phyloP scores from a whole-genome alignment of 2,329 filamentous ascomycete species.

The Elsinoe necatrix region DNA sequence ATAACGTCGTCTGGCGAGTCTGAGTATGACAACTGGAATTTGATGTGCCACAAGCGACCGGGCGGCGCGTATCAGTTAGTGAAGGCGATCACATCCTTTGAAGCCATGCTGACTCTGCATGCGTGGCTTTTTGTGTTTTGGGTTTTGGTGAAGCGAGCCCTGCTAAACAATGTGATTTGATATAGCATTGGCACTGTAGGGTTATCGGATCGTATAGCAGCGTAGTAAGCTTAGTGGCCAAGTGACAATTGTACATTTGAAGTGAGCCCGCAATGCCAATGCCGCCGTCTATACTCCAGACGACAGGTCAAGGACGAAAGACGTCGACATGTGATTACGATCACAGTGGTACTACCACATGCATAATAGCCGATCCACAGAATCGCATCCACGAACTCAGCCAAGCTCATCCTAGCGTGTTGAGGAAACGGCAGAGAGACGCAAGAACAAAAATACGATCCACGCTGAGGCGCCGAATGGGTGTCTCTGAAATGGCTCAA shows the following conservation, averaged over 20 bases:
- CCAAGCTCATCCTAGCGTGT: slow-evolving; percentile 10
- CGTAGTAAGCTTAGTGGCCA: background rate
- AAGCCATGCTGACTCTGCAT: slow-evolving; percentile 3
- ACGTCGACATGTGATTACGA: background rate
- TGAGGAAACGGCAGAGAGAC: slow-evolving; percentile 13
- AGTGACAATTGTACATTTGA: background rate
- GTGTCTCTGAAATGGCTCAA: slow-evolving; percentile 5
- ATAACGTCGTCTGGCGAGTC: background rate
- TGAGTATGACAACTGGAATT: slow-evolving; percentile 8
- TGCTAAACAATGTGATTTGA: background rate
- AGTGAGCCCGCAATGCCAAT: background rate
- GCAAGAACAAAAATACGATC: slow-evolving; percentile 11
- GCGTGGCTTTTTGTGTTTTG: too few relatives aligned
- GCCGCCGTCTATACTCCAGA: background rate
- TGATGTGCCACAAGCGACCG: background rate
- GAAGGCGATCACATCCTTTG: slow-evolving; percentile 9
- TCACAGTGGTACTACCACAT: background rate
- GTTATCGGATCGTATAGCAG: background rate
- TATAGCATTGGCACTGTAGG: slow-evolving; percentile 5
- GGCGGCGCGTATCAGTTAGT: slow-evolving; percentile 1
- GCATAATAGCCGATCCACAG: background rate
- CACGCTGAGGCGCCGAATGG: slow-evolving; percentile 14
- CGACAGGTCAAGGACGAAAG: background rate
- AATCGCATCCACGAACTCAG: background rate
- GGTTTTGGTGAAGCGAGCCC: background rate